A percentile compares a stretch with the other conserved stretches of the same genome.
Conservation (phyloP, 2,329 filamentous ascomycete genomes). For the Lojkania enalia region DNA sequence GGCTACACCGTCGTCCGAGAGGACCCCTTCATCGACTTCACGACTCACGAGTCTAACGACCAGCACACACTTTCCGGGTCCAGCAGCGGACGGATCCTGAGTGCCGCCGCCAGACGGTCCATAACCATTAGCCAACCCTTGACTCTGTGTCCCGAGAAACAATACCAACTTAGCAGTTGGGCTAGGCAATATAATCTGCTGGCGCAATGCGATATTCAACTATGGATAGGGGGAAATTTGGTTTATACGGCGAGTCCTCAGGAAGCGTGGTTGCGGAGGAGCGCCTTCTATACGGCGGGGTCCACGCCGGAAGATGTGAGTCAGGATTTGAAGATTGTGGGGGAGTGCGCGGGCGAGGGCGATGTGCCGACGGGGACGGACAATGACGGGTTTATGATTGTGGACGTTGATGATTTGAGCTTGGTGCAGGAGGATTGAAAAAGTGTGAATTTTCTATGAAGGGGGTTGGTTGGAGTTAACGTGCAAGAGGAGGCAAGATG, state of each 20-base stretch:
- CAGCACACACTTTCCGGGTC: conserved; percentile 7
- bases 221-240: conserved; percentile 17
- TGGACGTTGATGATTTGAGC: conserved; percentile 17
- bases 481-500: too few relatives aligned
- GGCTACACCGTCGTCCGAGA: conserved; percentile 26
- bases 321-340: conserved; percentile 23
- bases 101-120: conserved; percentile 21
- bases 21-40: conserved; percentile 24
- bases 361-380: conserved; percentile 20
- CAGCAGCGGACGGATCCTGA: conserved; percentile 25
- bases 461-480: too few relatives aligned
- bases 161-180: conserved; percentile 21
- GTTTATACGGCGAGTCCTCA: conserved; percentile 23
- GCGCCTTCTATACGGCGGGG: conserved; percentile 24
- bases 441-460: background rate
- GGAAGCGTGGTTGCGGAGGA: conserved; percentile 16
- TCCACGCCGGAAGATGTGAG: conserved; percentile 21
- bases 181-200: conserved; percentile 21
- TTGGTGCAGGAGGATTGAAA: conserved; percentile 5
- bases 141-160: conserved; percentile 30
- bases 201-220: conserved; percentile 24
- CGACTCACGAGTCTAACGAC: conserved; percentile 13
- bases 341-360: conserved; percentile 25
- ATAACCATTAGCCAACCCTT: conserved; percentile 29
- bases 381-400: conserved; percentile 21